Conservation (phyloP, 768 basidiomycete genomes). For the Russula sp. region DNA sequence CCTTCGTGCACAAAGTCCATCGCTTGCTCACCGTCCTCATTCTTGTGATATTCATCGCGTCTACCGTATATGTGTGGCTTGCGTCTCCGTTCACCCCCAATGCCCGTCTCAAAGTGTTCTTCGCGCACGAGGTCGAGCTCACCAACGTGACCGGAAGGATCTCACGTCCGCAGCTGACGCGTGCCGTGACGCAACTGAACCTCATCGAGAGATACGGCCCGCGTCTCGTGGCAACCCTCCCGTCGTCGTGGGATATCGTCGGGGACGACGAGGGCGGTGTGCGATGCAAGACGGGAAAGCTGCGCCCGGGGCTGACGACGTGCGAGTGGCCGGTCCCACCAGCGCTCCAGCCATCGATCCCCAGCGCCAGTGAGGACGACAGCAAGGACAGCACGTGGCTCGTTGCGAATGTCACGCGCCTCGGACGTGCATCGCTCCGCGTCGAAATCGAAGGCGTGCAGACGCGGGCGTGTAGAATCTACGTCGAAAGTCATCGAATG, state of each 20-base stretch:
- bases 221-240: slow-evolving; percentile 40
- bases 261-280: slow-evolving; percentile 28
- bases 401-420: slow-evolving; percentile 34
- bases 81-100: slow-evolving; percentile 54
- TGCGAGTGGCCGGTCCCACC: slow-evolving; percentile 43
- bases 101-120: slow-evolving; percentile 62
- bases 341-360: slow-evolving; percentile 36
- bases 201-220: slow-evolving; percentile 40
- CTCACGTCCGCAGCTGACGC: slow-evolving; percentile 23
- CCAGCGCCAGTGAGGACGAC: slow-evolving; percentile 7
- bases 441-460: slow-evolving; percentile 48
- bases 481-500: slow-evolving; percentile 38
- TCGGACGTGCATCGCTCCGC: slow-evolving; percentile 38
- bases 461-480: slow-evolving; percentile 55
- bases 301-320: slow-evolving; percentile 33
- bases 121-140: slow-evolving; percentile 54
- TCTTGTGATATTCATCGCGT: slow-evolving; percentile 33
- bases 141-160: neutral
- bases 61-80: slow-evolving; percentile 37
- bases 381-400: slow-evolving; percentile 34
- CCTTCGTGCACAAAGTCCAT: slow-evolving; percentile 52
- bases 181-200: slow-evolving; percentile 38
- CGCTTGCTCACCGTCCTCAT: slow-evolving; percentile 32
- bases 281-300: slow-evolving; percentile 21
- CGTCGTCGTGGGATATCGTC: slow-evolving; percentile 37